Percentiles rank a stretch among this genome's conserved stretches.
These are phyloP conservation scores for Zoysia matrella DNA, from an alignment of 202 grass and related monocot species.

Conservation along the genomic window DNA sequence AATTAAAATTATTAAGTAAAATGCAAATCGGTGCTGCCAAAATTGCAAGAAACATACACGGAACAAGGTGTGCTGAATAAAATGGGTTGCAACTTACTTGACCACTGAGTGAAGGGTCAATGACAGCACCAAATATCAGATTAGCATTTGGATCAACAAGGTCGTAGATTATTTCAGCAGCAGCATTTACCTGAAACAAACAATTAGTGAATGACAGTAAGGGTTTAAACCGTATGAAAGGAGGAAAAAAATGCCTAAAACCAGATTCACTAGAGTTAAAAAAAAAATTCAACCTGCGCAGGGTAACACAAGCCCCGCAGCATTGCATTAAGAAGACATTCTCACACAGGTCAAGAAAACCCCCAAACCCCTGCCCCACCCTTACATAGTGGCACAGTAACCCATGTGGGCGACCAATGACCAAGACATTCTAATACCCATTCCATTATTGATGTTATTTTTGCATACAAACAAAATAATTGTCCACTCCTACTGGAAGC, in stretches of 20 bases:
- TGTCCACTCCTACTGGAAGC: background rate
- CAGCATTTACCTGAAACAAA: slow-evolving; percentile 84
- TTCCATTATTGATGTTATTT: slow-evolving; percentile 16
- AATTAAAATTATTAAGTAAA: slow-evolving; percentile 35
- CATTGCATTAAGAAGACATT: no score
- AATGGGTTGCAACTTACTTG: slow-evolving; percentile 69
- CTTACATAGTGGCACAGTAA: no score
- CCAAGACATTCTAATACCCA: slow-evolving; percentile 12
- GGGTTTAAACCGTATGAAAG: background rate
- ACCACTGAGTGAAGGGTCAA: slow-evolving; percentile 83
- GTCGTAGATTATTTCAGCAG: slow-evolving; percentile 97
- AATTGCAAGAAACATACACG: slow-evolving; percentile 2
- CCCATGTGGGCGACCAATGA: no score
- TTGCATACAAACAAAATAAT: slow-evolving; percentile 27
- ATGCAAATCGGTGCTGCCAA: background rate
- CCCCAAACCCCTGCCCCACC: no score
- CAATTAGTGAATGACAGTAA: slow-evolving; percentile 19
- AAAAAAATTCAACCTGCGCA: no score
- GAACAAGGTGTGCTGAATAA: slow-evolving; percentile 3
- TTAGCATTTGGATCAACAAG: slow-evolving; percentile 99
- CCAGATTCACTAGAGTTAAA: background rate
- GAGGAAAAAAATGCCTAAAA: slow-evolving; percentile 5
- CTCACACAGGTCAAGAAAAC: no score
- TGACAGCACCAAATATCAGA: slow-evolving; percentile 98
- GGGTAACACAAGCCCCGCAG: no score